phyloP scores from a whole-genome alignment of 495 filamentous ascomycete genomes.

The Aspergillus nanangensis region DNA sequence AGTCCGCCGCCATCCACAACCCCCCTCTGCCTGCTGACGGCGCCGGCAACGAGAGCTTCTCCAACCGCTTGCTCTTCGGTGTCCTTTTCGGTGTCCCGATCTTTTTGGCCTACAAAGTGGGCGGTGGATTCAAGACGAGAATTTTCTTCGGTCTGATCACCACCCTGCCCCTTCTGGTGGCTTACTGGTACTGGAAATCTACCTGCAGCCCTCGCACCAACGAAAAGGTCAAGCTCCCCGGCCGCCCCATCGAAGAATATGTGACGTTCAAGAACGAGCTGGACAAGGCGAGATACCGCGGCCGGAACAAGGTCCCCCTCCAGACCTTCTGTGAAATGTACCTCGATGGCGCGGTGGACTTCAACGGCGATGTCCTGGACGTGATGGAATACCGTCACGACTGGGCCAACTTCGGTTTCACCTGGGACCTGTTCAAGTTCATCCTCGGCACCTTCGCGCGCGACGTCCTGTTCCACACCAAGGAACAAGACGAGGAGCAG shows the following conservation, averaged over 20 bases:
- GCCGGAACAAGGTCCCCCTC: constrained; percentile 77
- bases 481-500: constrained; percentile 82
- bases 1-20: constrained; percentile 79
- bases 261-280: constrained; percentile 74
- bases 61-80: constrained; percentile 56
- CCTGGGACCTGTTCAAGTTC: constrained; percentile 61
- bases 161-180: constrained; percentile 61
- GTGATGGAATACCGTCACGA: constrained; percentile 81
- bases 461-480: constrained; percentile 75
- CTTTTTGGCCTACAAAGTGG: constrained; percentile 63
- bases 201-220: constrained; percentile 67
- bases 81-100: constrained; percentile 57
- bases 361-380: constrained; percentile 80
- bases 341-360: constrained; percentile 79
- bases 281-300: constrained; percentile 68
- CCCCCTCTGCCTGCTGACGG: constrained; percentile 75
- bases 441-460: constrained; percentile 69
- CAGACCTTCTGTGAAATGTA: constrained; percentile 89
- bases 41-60: constrained; percentile 65
- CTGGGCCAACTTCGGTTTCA: constrained; percentile 82
- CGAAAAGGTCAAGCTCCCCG: constrained; percentile 71
- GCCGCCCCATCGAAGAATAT: constrained; percentile 79
- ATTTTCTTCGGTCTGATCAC: constrained; percentile 66
- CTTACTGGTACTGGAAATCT: constrained; percentile 68
- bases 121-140: constrained; percentile 66